A percentile compares a stretch with the other conserved stretches of the same genome.
Evolutionary conservation across 805 yeast genomes (phyloP).

Genomic region (Allodekkera sacchari): DNA sequence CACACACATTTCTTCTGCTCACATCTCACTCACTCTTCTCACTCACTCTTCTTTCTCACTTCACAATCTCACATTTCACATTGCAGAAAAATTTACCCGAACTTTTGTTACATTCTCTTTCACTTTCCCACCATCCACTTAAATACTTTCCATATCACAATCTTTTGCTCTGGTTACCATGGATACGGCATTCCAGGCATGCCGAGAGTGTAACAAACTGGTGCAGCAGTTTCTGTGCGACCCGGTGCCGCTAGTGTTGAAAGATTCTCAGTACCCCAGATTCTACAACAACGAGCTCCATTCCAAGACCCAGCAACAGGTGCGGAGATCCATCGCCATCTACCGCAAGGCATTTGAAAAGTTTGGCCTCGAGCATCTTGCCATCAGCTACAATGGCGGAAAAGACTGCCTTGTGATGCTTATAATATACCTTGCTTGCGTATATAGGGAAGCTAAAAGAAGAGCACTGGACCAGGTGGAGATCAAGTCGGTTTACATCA

Average conservation of each 20-base stretch:
- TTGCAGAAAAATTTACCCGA: no score
- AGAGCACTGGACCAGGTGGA: slow-evolving; percentile 12
- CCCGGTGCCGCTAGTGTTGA: neutral
- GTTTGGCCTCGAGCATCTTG: slow-evolving; percentile 38
- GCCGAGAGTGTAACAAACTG: neutral
- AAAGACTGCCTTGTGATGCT: slow-evolving; percentile 93
- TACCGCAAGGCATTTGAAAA: slow-evolving; percentile 13
- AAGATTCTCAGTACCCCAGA: neutral
- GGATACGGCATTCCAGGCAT: neutral
- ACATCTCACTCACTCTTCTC: no score
- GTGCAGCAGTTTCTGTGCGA: slow-evolving; percentile 1
- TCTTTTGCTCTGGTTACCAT: no score
- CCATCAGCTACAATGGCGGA: slow-evolving; percentile 92
- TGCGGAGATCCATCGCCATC: slow-evolving; percentile 13
- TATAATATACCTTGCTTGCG: slow-evolving; percentile 57
- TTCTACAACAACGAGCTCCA: slow-evolving; percentile 7
- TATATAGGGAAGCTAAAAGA: slow-evolving; percentile 13
- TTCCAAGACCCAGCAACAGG: slow-evolving; percentile 17
- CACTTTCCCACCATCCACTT: no score
- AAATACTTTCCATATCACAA: no score
- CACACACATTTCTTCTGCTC: no score
- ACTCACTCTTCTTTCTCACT: no score
- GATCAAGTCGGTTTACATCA: slow-evolving; percentile 57
- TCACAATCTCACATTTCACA: no score
- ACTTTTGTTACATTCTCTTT: no score